phyloP scores from a whole-genome alignment of 1,284 basidiomycete genomes.

The Lentinula novae-zelandiae region DNA sequence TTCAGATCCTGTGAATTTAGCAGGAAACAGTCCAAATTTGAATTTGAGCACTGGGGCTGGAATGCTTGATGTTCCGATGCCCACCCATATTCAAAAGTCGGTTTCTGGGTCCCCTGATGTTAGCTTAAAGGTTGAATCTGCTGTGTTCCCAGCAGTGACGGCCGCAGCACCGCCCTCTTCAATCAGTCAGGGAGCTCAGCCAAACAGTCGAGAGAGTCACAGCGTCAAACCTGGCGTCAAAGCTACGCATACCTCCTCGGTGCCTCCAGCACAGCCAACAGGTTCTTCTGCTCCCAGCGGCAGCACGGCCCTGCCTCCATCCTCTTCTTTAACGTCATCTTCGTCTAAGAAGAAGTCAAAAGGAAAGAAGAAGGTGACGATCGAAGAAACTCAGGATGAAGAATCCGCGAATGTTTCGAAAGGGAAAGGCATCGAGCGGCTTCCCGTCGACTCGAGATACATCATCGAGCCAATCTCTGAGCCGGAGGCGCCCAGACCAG shows the following conservation, averaged over 20 bases:
- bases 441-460: slow-evolving; percentile 32
- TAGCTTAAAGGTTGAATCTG: background rate
- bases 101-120: slow-evolving; percentile 15
- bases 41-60: background rate
- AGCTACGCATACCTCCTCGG: background rate
- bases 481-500: background rate
- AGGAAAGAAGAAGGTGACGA: slow-evolving; percentile 32
- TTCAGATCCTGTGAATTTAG: background rate
- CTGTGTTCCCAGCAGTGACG: background rate
- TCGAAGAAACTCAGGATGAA: slow-evolving; percentile 46
- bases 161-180: background rate
- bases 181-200: background rate
- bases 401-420: slow-evolving; percentile 9
- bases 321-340: slow-evolving; percentile 13
- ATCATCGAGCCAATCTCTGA: slow-evolving; percentile 31
- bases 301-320: background rate
- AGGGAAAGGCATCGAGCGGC: slow-evolving; percentile 21
- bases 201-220: background rate
- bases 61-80: slow-evolving; percentile 5
- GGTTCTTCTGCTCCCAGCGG: background rate
- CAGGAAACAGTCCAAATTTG: background rate
- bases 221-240: background rate
- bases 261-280: slow-evolving; percentile 20
- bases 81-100: slow-evolving; percentile 21
- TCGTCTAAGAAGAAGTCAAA: slow-evolving; percentile 21